Percentiles rank a stretch among this genome's conserved stretches.
These are phyloP conservation scores for Eimeria praecox DNA, from an alignment of 169 alveolate genomes.

Conservation along the genomic window DNA sequence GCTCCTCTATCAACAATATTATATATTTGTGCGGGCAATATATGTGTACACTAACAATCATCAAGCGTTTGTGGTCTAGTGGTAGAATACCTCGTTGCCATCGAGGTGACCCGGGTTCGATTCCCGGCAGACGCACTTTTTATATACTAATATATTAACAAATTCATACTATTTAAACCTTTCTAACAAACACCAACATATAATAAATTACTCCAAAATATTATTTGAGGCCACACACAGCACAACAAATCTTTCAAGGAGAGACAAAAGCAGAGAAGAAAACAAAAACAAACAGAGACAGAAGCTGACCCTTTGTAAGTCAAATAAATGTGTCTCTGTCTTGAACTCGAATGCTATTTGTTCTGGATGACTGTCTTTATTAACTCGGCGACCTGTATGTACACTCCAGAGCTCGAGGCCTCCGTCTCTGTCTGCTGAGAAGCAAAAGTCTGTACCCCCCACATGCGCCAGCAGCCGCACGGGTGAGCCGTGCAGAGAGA, in stretches of 20 bases:
- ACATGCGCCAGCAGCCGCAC: constrained; percentile 86
- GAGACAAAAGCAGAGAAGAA: neutral
- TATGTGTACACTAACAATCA: too few relatives aligned
- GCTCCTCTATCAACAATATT: too few relatives aligned
- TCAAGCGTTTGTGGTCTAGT: constrained; percentile 95
- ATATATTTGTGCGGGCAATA: too few relatives aligned
- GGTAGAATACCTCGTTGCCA: constrained; percentile 99
- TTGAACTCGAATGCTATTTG: constrained; percentile 36
- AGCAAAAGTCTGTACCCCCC: constrained; percentile 85
- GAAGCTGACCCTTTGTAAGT: constrained; percentile 73
- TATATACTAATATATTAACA: too few relatives aligned
- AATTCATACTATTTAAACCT: too few relatives aligned
- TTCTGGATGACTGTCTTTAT: constrained; percentile 43
- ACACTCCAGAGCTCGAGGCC: constrained; percentile 91
- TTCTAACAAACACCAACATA: too few relatives aligned
- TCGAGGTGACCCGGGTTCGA: constrained; percentile 99
- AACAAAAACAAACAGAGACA: neutral
- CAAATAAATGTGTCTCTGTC: constrained; percentile 83
- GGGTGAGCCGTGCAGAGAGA: constrained; percentile 60
- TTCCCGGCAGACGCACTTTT: constrained; percentile 95
- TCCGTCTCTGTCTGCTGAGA: constrained; percentile 89
- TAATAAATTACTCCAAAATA: too few relatives aligned
- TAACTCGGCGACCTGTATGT: constrained; percentile 88
- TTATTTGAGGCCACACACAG: too few relatives aligned
- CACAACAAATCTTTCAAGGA: too few relatives aligned